phyloP scores from a whole-genome alignment of 2,329 filamentous ascomycete genomes.

The Rhynchosporium secalis region DNA sequence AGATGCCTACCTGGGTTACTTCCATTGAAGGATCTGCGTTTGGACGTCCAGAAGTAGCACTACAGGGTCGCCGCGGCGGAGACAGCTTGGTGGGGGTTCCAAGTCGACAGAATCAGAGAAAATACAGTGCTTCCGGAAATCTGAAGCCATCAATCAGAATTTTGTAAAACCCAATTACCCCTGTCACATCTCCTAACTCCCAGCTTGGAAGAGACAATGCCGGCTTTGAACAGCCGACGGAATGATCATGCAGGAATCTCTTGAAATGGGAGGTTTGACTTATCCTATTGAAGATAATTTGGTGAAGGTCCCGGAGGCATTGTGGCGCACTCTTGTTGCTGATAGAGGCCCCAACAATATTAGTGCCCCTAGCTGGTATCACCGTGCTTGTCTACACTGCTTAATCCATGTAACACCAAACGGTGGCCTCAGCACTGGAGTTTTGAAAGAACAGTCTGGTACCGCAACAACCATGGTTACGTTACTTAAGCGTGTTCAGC shows the following conservation, averaged over 20 bases:
- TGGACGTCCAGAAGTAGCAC: slow-evolving; percentile 15
- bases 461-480: slow-evolving; percentile 14
- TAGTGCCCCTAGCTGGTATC: slow-evolving; percentile 26
- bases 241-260: slow-evolving; percentile 17
- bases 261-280: slow-evolving; percentile 22
- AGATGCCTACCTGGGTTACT: slow-evolving; percentile 28
- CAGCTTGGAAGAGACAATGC: no score
- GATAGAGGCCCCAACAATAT: slow-evolving; percentile 24
- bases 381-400: slow-evolving; percentile 23
- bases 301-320: slow-evolving; percentile 14
- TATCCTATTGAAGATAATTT: not conserved
- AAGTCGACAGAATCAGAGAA: slow-evolving; percentile 14
- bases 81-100: slow-evolving; percentile 29
- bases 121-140: slow-evolving; percentile 24
- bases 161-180: not conserved
- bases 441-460: slow-evolving; percentile 1
- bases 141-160: slow-evolving; percentile 15
- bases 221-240: not conserved
- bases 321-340: slow-evolving; percentile 30
- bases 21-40: slow-evolving; percentile 24
- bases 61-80: slow-evolving; percentile 22
- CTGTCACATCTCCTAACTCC: not conserved
- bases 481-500: slow-evolving; percentile 22
- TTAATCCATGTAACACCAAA: not conserved
- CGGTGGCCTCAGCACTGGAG: slow-evolving; percentile 18